Conservation (phyloP, 2,329 filamentous ascomycete species). For the Emmonsiellopsis sp. region DNA sequence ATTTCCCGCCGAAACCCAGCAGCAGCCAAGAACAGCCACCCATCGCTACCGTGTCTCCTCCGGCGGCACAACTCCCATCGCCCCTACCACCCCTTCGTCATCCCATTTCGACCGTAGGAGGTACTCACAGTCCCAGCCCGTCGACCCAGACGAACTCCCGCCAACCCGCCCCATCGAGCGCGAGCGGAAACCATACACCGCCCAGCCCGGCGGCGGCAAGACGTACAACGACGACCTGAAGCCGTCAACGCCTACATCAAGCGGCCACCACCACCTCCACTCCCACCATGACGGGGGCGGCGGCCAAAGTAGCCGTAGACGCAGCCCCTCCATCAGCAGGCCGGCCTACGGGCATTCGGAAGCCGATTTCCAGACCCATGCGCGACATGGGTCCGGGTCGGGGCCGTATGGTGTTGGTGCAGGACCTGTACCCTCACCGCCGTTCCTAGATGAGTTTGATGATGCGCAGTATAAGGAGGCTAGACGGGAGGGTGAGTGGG, state of each 20-base stretch:
- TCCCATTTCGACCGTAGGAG: neutral
- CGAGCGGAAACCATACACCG: constrained; percentile 55
- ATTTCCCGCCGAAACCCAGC: constrained; percentile 30
- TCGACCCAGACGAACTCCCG: constrained; percentile 31
- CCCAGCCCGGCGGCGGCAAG: constrained; percentile 51
- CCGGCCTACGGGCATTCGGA: neutral
- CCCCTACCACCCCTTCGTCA: neutral
- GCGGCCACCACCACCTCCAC: neutral
- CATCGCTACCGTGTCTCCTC: constrained; percentile 15
- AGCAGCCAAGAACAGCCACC: constrained; percentile 24
- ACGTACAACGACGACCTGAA: constrained; percentile 36
- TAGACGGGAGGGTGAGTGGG: neutral
- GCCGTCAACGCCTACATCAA: neutral
- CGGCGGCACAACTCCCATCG: constrained; percentile 2
- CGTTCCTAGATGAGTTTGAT: neutral
- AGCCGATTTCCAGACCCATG: neutral
- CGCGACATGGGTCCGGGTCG: neutral
- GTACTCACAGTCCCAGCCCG: constrained; percentile 3
- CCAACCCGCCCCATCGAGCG: constrained; percentile 50
- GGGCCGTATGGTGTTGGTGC: neutral
- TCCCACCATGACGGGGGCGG: neutral
- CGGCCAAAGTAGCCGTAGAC: neutral
- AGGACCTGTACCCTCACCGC: neutral
- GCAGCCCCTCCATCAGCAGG: neutral
- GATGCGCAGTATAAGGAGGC: neutral